Evolutionary conservation across 345 rosid genomes (phyloP).

Genomic region (Triadica sebifera): DNA sequence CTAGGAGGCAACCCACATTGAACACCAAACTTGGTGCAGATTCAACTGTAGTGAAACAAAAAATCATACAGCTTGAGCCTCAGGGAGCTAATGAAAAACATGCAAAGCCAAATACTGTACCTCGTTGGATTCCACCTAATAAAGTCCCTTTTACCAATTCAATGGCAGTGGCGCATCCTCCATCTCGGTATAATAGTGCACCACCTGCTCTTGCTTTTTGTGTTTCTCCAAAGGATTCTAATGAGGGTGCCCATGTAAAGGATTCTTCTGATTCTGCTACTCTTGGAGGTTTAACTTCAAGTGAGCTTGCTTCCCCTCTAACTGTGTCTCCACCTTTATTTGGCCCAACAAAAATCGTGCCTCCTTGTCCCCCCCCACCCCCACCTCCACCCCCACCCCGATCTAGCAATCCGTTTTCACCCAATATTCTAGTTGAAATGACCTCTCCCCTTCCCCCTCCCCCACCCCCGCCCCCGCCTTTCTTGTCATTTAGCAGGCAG

Average conservation of each 20-base stretch:
- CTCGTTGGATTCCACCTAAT: constrained; percentile 87
- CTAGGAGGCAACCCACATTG: constrained; percentile 45
- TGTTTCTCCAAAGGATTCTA: constrained; percentile 53
- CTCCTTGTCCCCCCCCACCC: constrained; percentile 22
- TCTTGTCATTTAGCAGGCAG: constrained; percentile 27
- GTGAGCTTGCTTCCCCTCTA: constrained; percentile 44
- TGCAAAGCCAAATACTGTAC: constrained; percentile 69
- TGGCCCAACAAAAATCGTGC: constrained; percentile 27
- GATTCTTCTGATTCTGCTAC: constrained; percentile 28
- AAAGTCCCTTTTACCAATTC: constrained; percentile 76
- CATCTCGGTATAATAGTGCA: constrained; percentile 73
- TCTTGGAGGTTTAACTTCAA: constrained; percentile 31
- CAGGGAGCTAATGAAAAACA: constrained; percentile 51
- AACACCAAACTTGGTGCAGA: constrained; percentile 53
- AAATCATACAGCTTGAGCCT: constrained; percentile 61
- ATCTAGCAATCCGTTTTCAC: not conserved
- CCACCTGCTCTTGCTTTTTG: constrained; percentile 60
- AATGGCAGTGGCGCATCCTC: constrained; percentile 78
- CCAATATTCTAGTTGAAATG: not conserved
- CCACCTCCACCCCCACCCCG: constrained; percentile 24
- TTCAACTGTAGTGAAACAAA: constrained; percentile 44
- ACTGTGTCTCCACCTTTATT: constrained; percentile 31
- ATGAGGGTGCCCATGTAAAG: constrained; percentile 32
- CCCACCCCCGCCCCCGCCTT: constrained; percentile 31
- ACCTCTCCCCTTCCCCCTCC: constrained; percentile 8